These are phyloP conservation scores for Geotrichum phurueaensis DNA, from an alignment of 1,139 yeast species.

Conservation along the genomic window DNA sequence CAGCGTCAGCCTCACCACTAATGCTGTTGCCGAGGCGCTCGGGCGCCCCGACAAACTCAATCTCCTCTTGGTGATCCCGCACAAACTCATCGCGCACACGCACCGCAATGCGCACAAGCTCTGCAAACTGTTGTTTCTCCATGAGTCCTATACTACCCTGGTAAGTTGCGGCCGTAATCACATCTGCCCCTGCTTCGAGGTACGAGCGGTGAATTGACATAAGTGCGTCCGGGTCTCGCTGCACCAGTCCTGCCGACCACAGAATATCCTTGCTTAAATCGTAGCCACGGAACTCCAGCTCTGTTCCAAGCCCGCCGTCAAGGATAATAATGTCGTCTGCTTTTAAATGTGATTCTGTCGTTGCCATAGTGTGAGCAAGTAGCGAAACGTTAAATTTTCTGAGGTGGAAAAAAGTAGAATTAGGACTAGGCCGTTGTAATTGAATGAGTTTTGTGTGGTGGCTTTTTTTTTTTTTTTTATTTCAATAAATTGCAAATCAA, in stretches of 20 bases:
- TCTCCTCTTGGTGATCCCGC: slow-evolving; percentile 18
- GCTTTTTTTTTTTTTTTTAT: too few species aligned
- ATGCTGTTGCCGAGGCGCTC: slow-evolving; percentile 33
- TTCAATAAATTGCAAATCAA: too few species aligned
- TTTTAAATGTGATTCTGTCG: slow-evolving; percentile 2
- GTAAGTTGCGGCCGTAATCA: slow-evolving; percentile 56
- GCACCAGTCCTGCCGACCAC: slow-evolving; percentile 58
- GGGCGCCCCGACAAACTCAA: slow-evolving; percentile 29
- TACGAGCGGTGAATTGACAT: slow-evolving; percentile 47
- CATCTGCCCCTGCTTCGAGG: slow-evolving; percentile 49
- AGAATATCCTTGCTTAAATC: slow-evolving; percentile 38
- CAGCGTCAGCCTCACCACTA: slow-evolving; percentile 15
- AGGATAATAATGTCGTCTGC: slow-evolving; percentile 24
- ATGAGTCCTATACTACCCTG: slow-evolving; percentile 43
- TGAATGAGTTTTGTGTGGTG: too few species aligned
- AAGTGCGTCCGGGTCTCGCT: slow-evolving; percentile 45
- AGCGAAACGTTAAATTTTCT: too few species aligned
- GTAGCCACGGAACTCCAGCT: slow-evolving; percentile 38
- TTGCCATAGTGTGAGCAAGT: neutral
- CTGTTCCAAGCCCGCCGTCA: slow-evolving; percentile 46
- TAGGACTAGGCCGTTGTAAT: too few species aligned
- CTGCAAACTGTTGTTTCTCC: neutral
- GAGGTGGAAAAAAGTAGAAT: too few species aligned
- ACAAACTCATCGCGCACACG: neutral
- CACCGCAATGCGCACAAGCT: neutral